Conservation (phyloP, 2,329 filamentous ascomycete genomes). For the Claviceps africana region DNA sequence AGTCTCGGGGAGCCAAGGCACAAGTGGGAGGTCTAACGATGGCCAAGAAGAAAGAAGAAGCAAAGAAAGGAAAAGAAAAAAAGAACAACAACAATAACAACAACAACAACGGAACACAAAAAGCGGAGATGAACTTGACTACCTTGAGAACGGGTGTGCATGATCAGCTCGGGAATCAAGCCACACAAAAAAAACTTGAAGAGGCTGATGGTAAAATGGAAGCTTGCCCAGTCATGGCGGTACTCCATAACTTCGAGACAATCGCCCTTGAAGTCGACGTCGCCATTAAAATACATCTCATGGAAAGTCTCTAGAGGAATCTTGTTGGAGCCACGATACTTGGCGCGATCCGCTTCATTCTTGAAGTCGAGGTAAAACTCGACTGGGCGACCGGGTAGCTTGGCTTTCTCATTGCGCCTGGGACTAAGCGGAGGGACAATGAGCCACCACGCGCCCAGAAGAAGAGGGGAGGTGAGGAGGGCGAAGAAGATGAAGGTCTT, state of each 20-base stretch:
- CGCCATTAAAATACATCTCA: slow-evolving; percentile 93
- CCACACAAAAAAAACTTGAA: slow-evolving; percentile 80
- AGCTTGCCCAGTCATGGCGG: slow-evolving; percentile 93
- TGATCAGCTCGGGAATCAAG: slow-evolving; percentile 79
- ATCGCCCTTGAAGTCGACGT: slow-evolving; percentile 93
- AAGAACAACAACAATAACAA: not conserved
- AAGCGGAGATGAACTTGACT: not conserved
- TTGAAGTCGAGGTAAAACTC: slow-evolving; percentile 86
- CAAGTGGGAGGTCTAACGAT: too few species aligned
- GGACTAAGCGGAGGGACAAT: slow-evolving; percentile 67
- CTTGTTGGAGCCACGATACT: slow-evolving; percentile 65
- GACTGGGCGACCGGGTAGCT: slow-evolving; percentile 69
- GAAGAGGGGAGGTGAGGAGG: slow-evolving; percentile 62
- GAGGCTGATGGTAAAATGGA: slow-evolving; percentile 73
- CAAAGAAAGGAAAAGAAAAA: not conserved
- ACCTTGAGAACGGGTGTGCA: slow-evolving; percentile 81
- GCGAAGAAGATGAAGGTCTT: slow-evolving; percentile 81
- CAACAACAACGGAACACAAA: too few species aligned
- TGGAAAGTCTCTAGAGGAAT: slow-evolving; percentile 89
- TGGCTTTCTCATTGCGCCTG: slow-evolving; percentile 85
- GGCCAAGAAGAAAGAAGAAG: not conserved
- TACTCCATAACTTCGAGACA: slow-evolving; percentile 80
- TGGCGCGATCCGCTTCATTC: slow-evolving; percentile 42
- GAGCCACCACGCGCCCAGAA: slow-evolving; percentile 74
- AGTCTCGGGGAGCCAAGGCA: slow-evolving; percentile 2